A percentile compares a stretch with the other conserved stretches of the same genome.
These are phyloP conservation scores for Hortiboletus campestris DNA, from an alignment of 768 basidiomycete species.

Conservation along the genomic window DNA sequence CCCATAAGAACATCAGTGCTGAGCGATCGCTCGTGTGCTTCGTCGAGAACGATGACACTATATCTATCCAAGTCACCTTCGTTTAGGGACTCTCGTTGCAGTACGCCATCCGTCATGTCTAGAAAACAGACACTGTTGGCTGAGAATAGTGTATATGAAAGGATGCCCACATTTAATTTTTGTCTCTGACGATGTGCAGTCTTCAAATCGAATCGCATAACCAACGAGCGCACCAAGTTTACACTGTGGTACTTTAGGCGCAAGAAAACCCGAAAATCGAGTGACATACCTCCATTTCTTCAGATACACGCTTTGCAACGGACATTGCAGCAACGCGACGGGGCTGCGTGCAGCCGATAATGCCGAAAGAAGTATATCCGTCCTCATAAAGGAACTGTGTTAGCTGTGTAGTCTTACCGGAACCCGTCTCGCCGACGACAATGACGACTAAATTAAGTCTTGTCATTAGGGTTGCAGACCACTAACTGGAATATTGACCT, in stretches of 20 bases:
- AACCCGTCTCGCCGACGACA: constrained; percentile 99
- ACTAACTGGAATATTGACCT: constrained; percentile 46
- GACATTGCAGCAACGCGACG: constrained; percentile 99
- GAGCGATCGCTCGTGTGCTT: constrained; percentile 95
- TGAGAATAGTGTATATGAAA: not conserved
- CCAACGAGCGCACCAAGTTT: constrained; percentile 90
- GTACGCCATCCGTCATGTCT: constrained; percentile 99
- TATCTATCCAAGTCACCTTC: constrained; percentile 98
- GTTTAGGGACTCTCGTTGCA: constrained; percentile 96
- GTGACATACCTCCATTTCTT: constrained; percentile 89
- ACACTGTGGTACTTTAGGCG: constrained; percentile 46
- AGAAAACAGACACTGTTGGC: constrained; percentile 1
- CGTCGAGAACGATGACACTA: constrained; percentile 96
- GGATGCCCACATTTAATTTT: constrained; percentile 87
- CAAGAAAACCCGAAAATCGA: not conserved
- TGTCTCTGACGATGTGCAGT: constrained; percentile 91
- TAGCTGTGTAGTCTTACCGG: constrained; percentile 97
- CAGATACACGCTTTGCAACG: constrained; percentile 99
- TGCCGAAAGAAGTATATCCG: constrained; percentile 85
- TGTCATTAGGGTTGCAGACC: not conserved
- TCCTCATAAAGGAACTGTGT: constrained; percentile 96
- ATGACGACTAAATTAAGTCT: constrained; percentile 62
- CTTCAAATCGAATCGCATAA: constrained; percentile 98
- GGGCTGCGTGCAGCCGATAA: constrained; percentile 97
- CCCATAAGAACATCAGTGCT: constrained; percentile 99